Evolutionary conservation across 1,139 yeast genomes (phyloP).

Genomic region (Hyphopichia pseudoburtonii): DNA sequence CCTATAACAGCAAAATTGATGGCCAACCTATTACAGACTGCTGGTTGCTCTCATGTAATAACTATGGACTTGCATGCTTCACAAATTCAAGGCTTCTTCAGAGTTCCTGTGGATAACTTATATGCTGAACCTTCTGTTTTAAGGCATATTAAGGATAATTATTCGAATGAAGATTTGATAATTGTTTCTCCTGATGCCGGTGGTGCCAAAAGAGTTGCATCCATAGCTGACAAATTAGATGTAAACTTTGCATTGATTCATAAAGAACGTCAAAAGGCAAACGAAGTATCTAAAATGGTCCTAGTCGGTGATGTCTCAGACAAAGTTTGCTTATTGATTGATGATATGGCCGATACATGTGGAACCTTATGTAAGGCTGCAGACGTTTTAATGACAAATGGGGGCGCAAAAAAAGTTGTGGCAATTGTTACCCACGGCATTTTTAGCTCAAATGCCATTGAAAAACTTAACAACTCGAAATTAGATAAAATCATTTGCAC

Average conservation of each 20-base stretch:
- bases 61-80: conserved; percentile 98
- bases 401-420: conserved; percentile 78
- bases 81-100: conserved; percentile 96
- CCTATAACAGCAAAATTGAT: conserved; percentile 95
- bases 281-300: conserved; percentile 93
- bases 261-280: conserved; percentile 93
- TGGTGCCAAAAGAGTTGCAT: conserved; percentile 98
- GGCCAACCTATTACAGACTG: conserved; percentile 93
- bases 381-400: conserved; percentile 77
- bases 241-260: conserved; percentile 94
- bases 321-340: conserved; percentile 86
- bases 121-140: conserved; percentile 96
- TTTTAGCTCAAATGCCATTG: conserved; percentile 82
- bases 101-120: conserved; percentile 92
- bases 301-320: conserved; percentile 92
- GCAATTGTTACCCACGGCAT: conserved; percentile 98
- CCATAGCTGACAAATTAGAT: conserved; percentile 88
- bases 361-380: conserved; percentile 97
- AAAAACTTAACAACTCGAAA: conserved; percentile 75
- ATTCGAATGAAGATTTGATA: conserved; percentile 66
- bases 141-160: conserved; percentile 76
- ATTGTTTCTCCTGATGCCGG: conserved; percentile 98
- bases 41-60: conserved; percentile 95
- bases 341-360: conserved; percentile 99
- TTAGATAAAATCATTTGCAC: conserved; percentile 86